Conservation (phyloP, 768 basidiomycete species). For the Rhizopogon sp. region DNA sequence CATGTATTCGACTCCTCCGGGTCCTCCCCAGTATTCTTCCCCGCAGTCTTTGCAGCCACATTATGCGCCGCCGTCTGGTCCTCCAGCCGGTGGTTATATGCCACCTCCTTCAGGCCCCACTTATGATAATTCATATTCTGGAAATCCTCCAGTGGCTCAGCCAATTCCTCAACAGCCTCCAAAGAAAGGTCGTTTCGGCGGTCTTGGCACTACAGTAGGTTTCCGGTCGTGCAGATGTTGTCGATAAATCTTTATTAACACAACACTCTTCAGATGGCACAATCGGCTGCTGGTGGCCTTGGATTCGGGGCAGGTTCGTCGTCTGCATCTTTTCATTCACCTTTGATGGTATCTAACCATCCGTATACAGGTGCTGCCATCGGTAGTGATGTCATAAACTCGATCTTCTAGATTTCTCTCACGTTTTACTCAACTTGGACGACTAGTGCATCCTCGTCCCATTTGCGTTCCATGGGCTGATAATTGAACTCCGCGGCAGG, state of each 20-base stretch:
- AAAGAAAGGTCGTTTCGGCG: constrained; percentile 36
- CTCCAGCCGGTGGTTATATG: constrained; percentile 6
- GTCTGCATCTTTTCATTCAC: not conserved
- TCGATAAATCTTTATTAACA: not conserved
- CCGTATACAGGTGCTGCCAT: constrained; percentile 36
- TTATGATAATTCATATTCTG: constrained; percentile 13
- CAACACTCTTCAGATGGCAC: constrained; percentile 19
- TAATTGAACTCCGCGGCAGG: not conserved
- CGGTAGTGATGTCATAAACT: constrained; percentile 39
- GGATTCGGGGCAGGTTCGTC: constrained; percentile 43
- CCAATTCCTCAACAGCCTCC: constrained; percentile 20
- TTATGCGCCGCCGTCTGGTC: constrained; percentile 9
- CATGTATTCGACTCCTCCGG: constrained; percentile 2
- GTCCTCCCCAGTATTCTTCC: constrained; percentile 9
- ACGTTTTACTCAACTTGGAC: not conserved
- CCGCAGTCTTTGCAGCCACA: not conserved
- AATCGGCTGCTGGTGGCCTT: constrained; percentile 34
- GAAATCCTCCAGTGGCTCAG: constrained; percentile 29
- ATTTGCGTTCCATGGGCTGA: too few species aligned
- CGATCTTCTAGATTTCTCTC: constrained; percentile 35
- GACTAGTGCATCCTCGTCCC: not conserved
- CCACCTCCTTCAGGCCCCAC: constrained; percentile 9
- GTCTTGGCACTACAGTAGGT: constrained; percentile 34
- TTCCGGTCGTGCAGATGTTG: not conserved
- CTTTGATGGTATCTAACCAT: not conserved